Base-by-base conservation (phyloP, 2,329 filamentous ascomycete genomes). In the Calonectria henricotiae region DNA sequence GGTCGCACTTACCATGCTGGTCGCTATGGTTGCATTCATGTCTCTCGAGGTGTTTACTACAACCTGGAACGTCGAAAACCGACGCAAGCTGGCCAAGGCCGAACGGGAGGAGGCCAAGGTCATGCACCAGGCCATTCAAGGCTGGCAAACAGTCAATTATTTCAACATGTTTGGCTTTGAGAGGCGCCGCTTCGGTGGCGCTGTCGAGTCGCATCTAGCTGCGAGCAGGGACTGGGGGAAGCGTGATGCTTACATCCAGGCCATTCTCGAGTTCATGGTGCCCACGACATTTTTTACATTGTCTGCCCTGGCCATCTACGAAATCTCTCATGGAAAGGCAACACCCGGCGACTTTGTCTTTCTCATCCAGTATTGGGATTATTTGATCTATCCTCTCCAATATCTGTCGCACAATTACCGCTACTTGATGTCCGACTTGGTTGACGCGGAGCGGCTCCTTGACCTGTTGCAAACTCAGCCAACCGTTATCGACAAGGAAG, bases 391-490 rank as follows among this genome's bases (percentile, higher is more conserved):
- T 62, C 82, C 82, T 1, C 73, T 85, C 77, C 76, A 78, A 73
- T 81, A 76, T 25, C 77, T 82, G 4, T 78, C 77, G 9, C 74
- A 75, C 58, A 76, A 77, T 7, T 77, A 80, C 12, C 73, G 75
- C 3, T 70, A 70, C 7, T 67, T 80, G 23, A 72, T 78, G 37
- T 73, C 74, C 0, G 86, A 89, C 58, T 81, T 94, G 30, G 88
- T 93, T 43, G 89, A 93, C 75, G 90, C 91, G 0, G 91, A 94
- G 75, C 86, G 89, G 4, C 82, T 92, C 6, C 83, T 88, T 0
- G 81, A 86, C 69, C 83, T 92, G 0, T 82, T 93, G 8, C 85
- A 88, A 58, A 89, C 87, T 7, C 87, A 91, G 68, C 85, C 90
- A 0, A 86, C 84, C 1, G 85, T 92, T 8, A 78, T 79, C 0